Percentiles rank a stretch among this genome's conserved stretches.
Conservation (phyloP, 2,329 filamentous ascomycete species). For the Fusarium sp. region DNA sequence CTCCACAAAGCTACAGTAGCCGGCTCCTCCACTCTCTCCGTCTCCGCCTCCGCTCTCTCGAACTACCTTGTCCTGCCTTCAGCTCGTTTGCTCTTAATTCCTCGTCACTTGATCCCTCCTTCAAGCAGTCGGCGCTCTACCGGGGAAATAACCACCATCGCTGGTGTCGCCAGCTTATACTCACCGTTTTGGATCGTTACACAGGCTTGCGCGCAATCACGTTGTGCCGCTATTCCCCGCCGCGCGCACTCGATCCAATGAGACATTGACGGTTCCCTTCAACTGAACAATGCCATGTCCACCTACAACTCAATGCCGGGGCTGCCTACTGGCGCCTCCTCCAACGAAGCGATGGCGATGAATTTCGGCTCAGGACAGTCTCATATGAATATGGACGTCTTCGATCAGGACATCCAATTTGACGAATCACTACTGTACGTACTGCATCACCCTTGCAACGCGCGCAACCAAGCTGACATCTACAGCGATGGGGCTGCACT, state of each 20-base stretch:
- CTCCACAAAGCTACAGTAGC: constrained; percentile 43
- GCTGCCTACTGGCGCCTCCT: constrained; percentile 62
- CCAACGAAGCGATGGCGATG: constrained; percentile 64
- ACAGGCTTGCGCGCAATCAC: constrained; percentile 33
- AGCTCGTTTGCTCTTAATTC: constrained; percentile 32
- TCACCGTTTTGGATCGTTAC: constrained; percentile 26
- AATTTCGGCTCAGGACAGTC: constrained; percentile 57
- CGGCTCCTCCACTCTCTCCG: constrained; percentile 38
- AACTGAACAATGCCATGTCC: constrained; percentile 68
- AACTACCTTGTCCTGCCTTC: constrained; percentile 26
- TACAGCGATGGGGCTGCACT: constrained; percentile 55
- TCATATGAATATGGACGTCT: constrained; percentile 64
- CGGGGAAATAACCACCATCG: constrained; percentile 16
- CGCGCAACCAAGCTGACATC: constrained; percentile 41
- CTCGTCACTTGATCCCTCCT: constrained; percentile 19
- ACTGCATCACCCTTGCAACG: constrained; percentile 26
- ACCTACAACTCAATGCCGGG: constrained; percentile 71
- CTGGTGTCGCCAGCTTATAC: constrained; percentile 12
- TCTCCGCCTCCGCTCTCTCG: constrained; percentile 39
- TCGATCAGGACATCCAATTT: constrained; percentile 68
- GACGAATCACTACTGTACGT: constrained; percentile 70
- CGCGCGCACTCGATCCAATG: constrained; percentile 45
- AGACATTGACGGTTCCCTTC: constrained; percentile 51
- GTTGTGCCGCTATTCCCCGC: constrained; percentile 42
- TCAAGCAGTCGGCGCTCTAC: constrained; percentile 27